A percentile compares a stretch with the other conserved stretches of the same genome.
These are phyloP conservation scores for Gloeophyllum trabeum DNA, from an alignment of 768 basidiomycete species.

Conservation along the genomic window DNA sequence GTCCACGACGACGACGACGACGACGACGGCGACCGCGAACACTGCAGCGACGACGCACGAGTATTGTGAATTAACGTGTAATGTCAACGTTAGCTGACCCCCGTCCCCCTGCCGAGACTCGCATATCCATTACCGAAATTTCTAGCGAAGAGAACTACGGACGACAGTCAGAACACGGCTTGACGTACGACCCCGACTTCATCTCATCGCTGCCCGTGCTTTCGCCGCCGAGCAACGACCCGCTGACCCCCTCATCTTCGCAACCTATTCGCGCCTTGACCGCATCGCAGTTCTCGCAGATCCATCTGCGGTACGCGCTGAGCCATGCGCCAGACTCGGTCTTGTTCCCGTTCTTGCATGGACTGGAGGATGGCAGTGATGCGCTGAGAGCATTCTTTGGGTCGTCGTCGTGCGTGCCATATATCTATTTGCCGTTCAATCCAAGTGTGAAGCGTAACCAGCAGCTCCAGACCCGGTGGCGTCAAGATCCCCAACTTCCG, in stretches of 20 bases:
- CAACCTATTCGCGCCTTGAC: conserved; percentile 28
- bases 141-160: too few species aligned
- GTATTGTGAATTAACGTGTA: too few species aligned
- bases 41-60: too few species aligned
- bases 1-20: too few species aligned
- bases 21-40: too few species aligned
- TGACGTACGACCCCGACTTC: neutral
- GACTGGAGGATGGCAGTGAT: conserved; percentile 70
- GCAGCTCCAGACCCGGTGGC: conserved; percentile 5
- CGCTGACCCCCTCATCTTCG: too few species aligned
- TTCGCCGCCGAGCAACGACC: neutral
- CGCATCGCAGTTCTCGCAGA: conserved; percentile 37
- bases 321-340: conserved; percentile 70
- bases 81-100: too few species aligned
- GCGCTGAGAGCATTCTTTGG: conserved; percentile 79
- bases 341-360: conserved; percentile 85
- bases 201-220: neutral
- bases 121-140: too few species aligned
- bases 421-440: conserved; percentile 8
- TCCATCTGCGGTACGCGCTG: conserved; percentile 54
- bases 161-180: too few species aligned
- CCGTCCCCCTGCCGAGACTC: too few species aligned
- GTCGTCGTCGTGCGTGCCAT: conserved; percentile 12
- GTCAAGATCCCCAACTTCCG: conserved; percentile 29
- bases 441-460: too few species aligned